Evolutionary conservation across 257 asterid genomes (phyloP), one percentile per base, ranked within the genome.

Genomic region (Oldenlandia corymbosa): DNA sequence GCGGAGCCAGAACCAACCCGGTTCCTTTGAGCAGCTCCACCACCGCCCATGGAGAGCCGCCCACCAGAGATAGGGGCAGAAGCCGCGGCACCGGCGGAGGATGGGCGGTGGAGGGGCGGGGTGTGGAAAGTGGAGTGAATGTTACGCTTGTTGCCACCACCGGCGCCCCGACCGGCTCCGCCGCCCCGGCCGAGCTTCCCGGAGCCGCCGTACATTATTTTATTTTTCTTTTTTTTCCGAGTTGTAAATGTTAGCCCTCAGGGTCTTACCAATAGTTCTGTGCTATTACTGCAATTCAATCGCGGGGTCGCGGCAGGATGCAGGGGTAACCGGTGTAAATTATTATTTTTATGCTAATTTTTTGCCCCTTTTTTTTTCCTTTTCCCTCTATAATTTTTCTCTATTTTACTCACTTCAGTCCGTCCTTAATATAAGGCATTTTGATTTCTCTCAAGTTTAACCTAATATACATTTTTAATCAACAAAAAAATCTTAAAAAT

Each of bases 101-200:
- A 62, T 56, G 97, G 90, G 70, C 75, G 75, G 43, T 56, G 36
- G 41, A 80, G 79, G 46, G 90, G 78, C 69, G 97, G 84, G 57
- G 88, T 69, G 63, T 73, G 84, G 61, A 84, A 78, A 62, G 73
- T 27, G 58, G 86, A 69, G 66, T 58, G 78, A 24, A 39, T 78
- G 68, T 51, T 80, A 66, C 97, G 82, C 67, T 87, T 89, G 31
- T 81, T 87, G 68, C 65, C 85, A 14, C 80, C 65, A n/a, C 79
- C 80, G 11, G 81, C 81, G 7, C 83, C 88, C 34, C 73, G 69
- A 62, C 76, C 80, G 18, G 81, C 95, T 69, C 83, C 84, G 81
- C 94, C 88, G 46, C 83, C 78, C 27, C 97, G 88, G 69, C 95
- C 94, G 63, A 77, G 76, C 80, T 89, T 92, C 1, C 91, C 83